Base-by-base conservation (phyloP, 371 early-diverging fungal genomes). In the Syncephalis fuscata region DNA sequence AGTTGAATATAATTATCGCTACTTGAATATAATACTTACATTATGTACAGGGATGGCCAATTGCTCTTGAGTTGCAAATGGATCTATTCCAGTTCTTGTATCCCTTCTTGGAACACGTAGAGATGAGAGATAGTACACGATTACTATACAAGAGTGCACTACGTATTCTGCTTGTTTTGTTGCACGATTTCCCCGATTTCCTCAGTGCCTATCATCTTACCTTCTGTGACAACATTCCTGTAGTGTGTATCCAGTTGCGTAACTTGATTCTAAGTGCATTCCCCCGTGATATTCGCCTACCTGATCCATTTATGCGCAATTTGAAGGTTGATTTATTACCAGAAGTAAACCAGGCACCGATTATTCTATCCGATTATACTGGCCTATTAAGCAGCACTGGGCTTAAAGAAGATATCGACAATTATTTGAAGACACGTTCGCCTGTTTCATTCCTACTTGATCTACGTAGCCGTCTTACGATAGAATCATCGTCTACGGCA, bases 141-240 rank as follows among this genome's bases (percentile, higher is more conserved):
- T 57, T 82, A 48, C 69, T 96, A 26, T 96, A 98, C 67, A 74
- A 77, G 46, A 95, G 92, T 15, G 81, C 86, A 0, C 66, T 96
- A 14, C 74, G 95, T n/a, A 76, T 96, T 16, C 57, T 95, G 25
- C 65, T 96, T 21, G 87, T 95, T 4, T 56, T 96, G n/a, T 65
- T 95, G 46, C 97, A 94, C 62, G 98, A 98, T 62, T 93, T 88
- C 66, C 98, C 97, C 11, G 93, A 93, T 60, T 98, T 96, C 64
- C 66, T 98, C 41, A 84, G 92, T 54, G 85, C 81, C 52, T 87
- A 92, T 53, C 89, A 91, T 57, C 85, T 87, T 53, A 80, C 83
- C 49, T 80, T 98, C 53, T 84, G 90, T 53, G 84, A 90, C 61
- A 86, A 83, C 21, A 87, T 98, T 41, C 98, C 98, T 0, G 63